Evolutionary conservation across 345 rosid genomes (phyloP).

Genomic region (Rubroshorea leprosula): DNA sequence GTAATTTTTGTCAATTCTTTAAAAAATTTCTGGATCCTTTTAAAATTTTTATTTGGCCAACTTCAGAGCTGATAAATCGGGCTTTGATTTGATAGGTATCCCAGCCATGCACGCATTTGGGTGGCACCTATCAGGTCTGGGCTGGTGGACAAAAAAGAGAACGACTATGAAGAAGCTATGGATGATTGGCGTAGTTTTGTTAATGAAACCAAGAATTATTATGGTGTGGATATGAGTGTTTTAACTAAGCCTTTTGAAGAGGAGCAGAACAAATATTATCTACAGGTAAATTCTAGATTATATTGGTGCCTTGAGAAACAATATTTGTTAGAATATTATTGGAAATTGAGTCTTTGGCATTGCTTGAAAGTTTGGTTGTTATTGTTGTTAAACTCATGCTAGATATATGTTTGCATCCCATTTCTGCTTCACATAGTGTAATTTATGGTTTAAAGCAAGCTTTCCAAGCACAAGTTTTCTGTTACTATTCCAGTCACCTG

Average conservation of each 20-base stretch:
- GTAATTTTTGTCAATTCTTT: not conserved
- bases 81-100: slow-evolving; percentile 59
- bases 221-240: slow-evolving; percentile 84
- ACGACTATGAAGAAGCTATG: slow-evolving; percentile 69
- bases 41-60: not conserved
- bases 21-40: not conserved
- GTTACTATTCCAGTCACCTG: too few species aligned
- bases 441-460: too few species aligned
- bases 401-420: too few species aligned
- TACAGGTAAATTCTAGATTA: slow-evolving; percentile 46
- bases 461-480: too few species aligned
- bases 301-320: slow-evolving; percentile 1
- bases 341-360: not conserved
- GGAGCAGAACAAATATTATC: slow-evolving; percentile 84
- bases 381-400: too few species aligned
- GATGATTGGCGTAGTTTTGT: slow-evolving; percentile 76
- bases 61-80: slow-evolving; percentile 10
- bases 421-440: not conserved
- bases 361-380: too few species aligned
- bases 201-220: slow-evolving; percentile 51
- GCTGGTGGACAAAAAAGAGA: slow-evolving; percentile 55
- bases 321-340: slow-evolving; percentile 2
- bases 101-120: slow-evolving; percentile 99
- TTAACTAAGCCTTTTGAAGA: slow-evolving; percentile 61
- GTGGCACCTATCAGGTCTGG: slow-evolving; percentile 78